Base-by-base conservation (phyloP, 148 eudicot species). In the Camellia japonica region DNA sequence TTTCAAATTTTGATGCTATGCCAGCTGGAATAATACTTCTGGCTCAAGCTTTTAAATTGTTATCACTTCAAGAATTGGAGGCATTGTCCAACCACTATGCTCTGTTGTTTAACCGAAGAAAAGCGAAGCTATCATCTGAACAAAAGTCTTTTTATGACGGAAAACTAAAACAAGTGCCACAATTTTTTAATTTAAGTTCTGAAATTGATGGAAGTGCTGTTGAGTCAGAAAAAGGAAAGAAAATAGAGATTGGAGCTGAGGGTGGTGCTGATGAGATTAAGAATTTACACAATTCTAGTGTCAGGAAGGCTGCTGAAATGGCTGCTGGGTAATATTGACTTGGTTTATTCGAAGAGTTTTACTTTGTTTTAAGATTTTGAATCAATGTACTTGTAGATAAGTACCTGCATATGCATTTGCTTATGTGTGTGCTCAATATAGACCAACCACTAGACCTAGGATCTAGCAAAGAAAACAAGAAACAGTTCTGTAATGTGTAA, bases 241-340 rank as follows among this genome's bases (percentile, higher is more conserved):
- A 91, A 71, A 81, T 87, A 49, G 97, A 93, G 79, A 87, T 92
- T 42, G 84, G 83, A 77, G 80, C 86, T 71, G 90, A 87, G 82
- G 85, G 78, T 51, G 89, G 84, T 80, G 85, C 81, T 46, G 82
- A 75, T 80, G 99, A 97, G 86, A 80, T 94, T 84, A 92, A 91
- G 83, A 91, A 75, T 81, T 89, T 97, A 74, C 89, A 88, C 68
- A 95, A 90, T 80, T 82, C 94, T 70, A 97, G 99, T 79, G 89
- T 94, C 86, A 86, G 88, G 61, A 94, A 94, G 87, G 99, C 99
- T 86, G 99, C 99, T 74, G 97, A 97, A 82, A 84, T 97, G 93
- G 99, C 97, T 84, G 93, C 97, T 73, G 99, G 99, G 99, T 97
- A 87, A 90, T 76, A 64, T 70, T 77, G 43, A 46, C 41, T 72